phyloP scores from a whole-genome alignment of 495 filamentous ascomycete genomes.

The Collariella sp. region DNA sequence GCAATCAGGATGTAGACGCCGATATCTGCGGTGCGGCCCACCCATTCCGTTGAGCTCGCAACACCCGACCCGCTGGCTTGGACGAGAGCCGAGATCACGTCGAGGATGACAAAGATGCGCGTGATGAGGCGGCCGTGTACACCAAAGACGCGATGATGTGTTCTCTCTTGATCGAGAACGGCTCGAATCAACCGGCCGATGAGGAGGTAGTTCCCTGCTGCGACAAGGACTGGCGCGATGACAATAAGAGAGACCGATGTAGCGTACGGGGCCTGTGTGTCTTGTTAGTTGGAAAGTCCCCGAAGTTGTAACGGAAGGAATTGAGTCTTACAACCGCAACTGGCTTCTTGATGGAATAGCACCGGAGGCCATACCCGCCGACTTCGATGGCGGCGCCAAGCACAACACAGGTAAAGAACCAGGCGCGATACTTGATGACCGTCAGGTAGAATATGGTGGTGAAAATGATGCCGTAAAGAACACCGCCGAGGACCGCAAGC shows the following conservation, averaged over 20 bases:
- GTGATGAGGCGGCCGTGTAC: constrained; percentile 33
- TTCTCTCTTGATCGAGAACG: constrained; percentile 18
- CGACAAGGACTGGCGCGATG: constrained; percentile 41
- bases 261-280: constrained; percentile 43
- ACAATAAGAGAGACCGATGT: constrained; percentile 47
- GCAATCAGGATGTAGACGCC: constrained; percentile 40
- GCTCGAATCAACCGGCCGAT: constrained; percentile 41
- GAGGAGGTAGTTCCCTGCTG: constrained; percentile 40
- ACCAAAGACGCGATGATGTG: constrained; percentile 11
- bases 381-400: constrained; percentile 35
- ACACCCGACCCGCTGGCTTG: constrained; percentile 26
- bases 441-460: constrained; percentile 22
- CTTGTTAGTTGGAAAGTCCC: neutral
- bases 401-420: constrained; percentile 25
- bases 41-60: constrained; percentile 23
- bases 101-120: constrained; percentile 33
- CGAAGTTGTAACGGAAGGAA: neutral
- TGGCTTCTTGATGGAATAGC: constrained; percentile 22
- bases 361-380: constrained; percentile 36
- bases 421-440: constrained; percentile 23
- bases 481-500: constrained; percentile 18
- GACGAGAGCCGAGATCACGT: constrained; percentile 34
- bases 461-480: constrained; percentile 25
- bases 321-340: constrained; percentile 26
- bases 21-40: constrained; percentile 14